These are phyloP conservation scores for Solanum phureja DNA, from an alignment of 257 asterid genomes.

Conservation along the genomic window DNA sequence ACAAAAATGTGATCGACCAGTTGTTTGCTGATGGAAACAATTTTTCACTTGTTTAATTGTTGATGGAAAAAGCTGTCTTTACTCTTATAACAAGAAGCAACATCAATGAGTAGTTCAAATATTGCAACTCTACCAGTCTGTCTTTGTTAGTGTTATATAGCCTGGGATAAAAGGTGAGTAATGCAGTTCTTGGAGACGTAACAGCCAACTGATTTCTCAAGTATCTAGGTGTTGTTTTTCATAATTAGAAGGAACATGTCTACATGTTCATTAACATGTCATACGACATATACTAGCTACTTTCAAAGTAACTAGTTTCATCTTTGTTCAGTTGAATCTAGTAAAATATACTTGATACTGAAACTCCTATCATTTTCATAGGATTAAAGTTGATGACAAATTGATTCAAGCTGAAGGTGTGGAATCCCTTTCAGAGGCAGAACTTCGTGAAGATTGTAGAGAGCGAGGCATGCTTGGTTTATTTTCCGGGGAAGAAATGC, in stretches of 20 bases:
- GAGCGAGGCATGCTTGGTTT: slow-evolving; percentile 88
- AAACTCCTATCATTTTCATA: slow-evolving; percentile 10
- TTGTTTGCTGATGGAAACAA: background rate
- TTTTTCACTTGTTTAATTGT: background rate
- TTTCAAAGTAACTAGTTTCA: background rate
- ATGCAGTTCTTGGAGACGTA: background rate
- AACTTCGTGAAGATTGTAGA: slow-evolving; percentile 88
- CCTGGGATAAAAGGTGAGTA: background rate
- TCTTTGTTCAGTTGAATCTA: background rate
- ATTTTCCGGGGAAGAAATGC: slow-evolving; percentile 86
- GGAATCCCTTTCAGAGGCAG: slow-evolving; percentile 87
- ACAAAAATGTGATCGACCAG: background rate
- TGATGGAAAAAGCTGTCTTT: background rate
- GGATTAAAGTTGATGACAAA: slow-evolving; percentile 73
- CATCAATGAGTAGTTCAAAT: background rate
- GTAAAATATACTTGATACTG: background rate
- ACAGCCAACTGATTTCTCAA: background rate
- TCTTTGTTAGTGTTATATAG: background rate
- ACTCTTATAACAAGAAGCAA: background rate
- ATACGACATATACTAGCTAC: background rate
- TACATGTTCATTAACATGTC: background rate
- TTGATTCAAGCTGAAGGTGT: slow-evolving; percentile 85
- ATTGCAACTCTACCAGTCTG: background rate
- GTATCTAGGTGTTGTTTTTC: background rate
- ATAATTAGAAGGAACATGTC: background rate